phyloP scores from a whole-genome alignment of 371 early-diverging fungal genomes.

The Mortierella sp. region DNA sequence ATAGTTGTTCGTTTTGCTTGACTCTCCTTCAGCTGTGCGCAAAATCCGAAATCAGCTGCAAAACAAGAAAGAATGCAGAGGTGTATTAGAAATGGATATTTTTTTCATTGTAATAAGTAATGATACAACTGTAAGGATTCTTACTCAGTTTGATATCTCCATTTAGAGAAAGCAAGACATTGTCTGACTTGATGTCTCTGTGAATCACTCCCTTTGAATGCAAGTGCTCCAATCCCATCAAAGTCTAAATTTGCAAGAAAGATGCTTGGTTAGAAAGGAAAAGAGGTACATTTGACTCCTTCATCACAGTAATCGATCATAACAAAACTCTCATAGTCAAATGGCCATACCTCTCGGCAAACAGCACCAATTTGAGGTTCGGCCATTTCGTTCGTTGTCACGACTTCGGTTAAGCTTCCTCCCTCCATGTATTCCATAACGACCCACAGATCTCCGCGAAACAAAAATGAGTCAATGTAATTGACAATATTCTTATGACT shows the following conservation, averaged over 20 bases:
- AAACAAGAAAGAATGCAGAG: not conserved
- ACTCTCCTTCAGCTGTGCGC: constrained; percentile 89
- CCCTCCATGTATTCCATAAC: constrained; percentile 99
- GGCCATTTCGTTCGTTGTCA: constrained; percentile 93
- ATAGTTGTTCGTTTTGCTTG: constrained; percentile 89
- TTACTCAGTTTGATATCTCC: constrained; percentile 94
- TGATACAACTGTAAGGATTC: constrained; percentile 28
- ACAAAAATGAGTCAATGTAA: constrained; percentile 93
- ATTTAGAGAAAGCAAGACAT: constrained; percentile 87
- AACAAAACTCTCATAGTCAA: not conserved
- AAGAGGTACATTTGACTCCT: not conserved
- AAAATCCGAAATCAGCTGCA: constrained; percentile 94
- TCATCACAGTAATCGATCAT: not conserved
- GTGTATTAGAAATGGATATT: not conserved
- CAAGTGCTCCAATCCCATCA: constrained; percentile 91
- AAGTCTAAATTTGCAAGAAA: constrained; percentile 56
- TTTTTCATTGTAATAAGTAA: not conserved
- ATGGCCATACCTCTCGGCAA: constrained; percentile 42
- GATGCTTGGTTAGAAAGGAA: not conserved
- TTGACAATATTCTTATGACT: constrained; percentile 97
- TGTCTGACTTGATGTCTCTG: constrained; percentile 98
- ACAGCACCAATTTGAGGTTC: constrained; percentile 96
- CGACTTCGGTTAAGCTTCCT: constrained; percentile 92
- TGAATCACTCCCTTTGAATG: constrained; percentile 97
- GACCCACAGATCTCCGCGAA: constrained; percentile 91